Evolutionary conservation across 2,329 filamentous ascomycete genomes (phyloP).

Genomic region (Escovopsis sp.): DNA sequence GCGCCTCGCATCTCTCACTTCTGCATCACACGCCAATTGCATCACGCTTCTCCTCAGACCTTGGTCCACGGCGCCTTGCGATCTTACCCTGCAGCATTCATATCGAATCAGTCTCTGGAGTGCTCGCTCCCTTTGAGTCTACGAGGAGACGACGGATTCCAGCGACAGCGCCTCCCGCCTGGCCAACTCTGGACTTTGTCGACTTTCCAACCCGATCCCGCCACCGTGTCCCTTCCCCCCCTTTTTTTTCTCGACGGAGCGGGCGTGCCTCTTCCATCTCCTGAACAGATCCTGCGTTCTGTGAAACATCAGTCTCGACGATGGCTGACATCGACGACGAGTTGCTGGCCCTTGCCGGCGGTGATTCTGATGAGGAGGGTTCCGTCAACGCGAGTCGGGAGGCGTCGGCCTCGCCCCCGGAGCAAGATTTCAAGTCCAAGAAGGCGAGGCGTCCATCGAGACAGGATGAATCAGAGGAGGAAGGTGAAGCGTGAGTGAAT

Average conservation of each 20-base stretch:
- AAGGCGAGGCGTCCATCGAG: slow-evolving; percentile 34
- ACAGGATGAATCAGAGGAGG: slow-evolving; percentile 42
- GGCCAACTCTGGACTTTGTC: too few relatives aligned
- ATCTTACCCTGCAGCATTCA: too few relatives aligned
- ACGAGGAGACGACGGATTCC: too few relatives aligned
- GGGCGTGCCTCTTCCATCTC: background rate
- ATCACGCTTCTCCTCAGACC: background rate
- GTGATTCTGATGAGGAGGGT: slow-evolving; percentile 49
- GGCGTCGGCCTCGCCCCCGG: slow-evolving; percentile 37
- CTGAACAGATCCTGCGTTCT: background rate
- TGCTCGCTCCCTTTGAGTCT: too few relatives aligned
- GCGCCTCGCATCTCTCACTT: too few relatives aligned
- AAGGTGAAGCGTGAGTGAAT: slow-evolving; percentile 34
- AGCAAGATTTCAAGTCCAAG: slow-evolving; percentile 21
- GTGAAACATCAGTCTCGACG: slow-evolving; percentile 11
- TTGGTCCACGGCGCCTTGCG: too few relatives aligned
- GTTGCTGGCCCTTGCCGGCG: slow-evolving; percentile 81
- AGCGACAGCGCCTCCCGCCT: too few relatives aligned
- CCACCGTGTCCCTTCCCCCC: too few relatives aligned
- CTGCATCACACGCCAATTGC: too few relatives aligned
- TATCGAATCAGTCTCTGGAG: too few relatives aligned
- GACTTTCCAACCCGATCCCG: too few relatives aligned
- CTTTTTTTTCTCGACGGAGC: too few relatives aligned
- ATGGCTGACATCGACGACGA: slow-evolving; percentile 93
- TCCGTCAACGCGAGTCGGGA: slow-evolving; percentile 39